phyloP scores from a whole-genome alignment of 129 eudicot species.

The Rutidosis leptorrhynchoides region DNA sequence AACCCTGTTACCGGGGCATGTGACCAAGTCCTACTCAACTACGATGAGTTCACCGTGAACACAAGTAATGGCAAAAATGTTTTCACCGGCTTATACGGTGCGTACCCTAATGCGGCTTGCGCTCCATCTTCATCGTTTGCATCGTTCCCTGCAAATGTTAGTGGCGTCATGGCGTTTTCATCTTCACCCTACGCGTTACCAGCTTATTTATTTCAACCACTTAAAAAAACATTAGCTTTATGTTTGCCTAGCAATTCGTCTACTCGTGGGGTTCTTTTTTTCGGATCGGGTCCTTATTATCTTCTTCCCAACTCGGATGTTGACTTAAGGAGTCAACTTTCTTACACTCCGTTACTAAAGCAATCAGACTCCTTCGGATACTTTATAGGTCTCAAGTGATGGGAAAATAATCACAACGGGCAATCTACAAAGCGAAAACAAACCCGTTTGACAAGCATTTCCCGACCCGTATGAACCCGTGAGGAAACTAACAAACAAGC shows the following conservation, averaged over 20 bases:
- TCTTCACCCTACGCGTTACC: slow-evolving; percentile 1
- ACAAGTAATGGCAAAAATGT: neutral
- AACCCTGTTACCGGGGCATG: neutral
- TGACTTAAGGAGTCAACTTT: neutral
- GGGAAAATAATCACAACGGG: no score
- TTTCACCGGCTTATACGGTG: neutral
- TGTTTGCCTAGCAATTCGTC: slow-evolving; percentile 1
- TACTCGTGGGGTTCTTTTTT: neutral
- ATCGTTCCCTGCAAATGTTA: slow-evolving; percentile 5
- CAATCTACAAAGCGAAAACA: no score
- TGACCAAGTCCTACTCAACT: neutral
- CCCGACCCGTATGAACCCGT: no score
- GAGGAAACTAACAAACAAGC: no score
- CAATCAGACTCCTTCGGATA: neutral
- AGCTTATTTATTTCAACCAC: slow-evolving; percentile 5
- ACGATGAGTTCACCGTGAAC: neutral
- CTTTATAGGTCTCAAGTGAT: slow-evolving; percentile 1
- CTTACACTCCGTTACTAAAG: neutral
- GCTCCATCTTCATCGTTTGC: neutral
- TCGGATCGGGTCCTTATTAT: slow-evolving; percentile 1
- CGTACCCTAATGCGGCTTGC: neutral
- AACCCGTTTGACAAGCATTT: no score
- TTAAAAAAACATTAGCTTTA: neutral
- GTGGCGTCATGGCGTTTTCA: slow-evolving; percentile 2
- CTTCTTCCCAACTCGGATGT: slow-evolving; percentile 2